Base-by-base conservation (phyloP, 2,329 filamentous ascomycete species). In the Claviceps africana region DNA sequence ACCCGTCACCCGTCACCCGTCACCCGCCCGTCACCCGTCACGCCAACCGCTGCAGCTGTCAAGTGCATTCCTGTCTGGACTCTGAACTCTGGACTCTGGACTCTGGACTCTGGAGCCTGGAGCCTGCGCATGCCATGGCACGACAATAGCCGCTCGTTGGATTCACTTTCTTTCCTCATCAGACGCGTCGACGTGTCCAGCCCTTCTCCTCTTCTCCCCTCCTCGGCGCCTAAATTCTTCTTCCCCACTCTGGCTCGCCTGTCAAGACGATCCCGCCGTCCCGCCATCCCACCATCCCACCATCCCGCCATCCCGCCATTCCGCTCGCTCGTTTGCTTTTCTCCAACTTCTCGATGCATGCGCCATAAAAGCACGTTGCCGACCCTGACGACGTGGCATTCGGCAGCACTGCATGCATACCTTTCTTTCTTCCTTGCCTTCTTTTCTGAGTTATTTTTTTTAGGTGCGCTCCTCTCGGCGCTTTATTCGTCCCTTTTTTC, bases 11-110 rank as follows among this genome's bases (percentile, higher is more conserved):
- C 33, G 33, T 7, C 13, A 11, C 31, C 10, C 10, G 10, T 33
- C 8, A 11, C 31, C 31, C 31, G 10, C 10, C 31, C 3, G 10
- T 11, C 31, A 33, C 10, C 31, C 7, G 33, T 15, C 33, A 15
- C 33, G 13, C 33, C 33, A 35, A 11, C 33, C 33, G 33, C 33
- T 11, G 2, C 4, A 40, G 37, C 17, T 40, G 33, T 19, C 15
- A 25, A 25, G 9, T 51, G 40, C 52, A 51, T 51, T 54, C 49
- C 52, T 39, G 30, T 40, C 17, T 21, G 21, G 17, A 46, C 52
- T 25, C 5, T n/a, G n/a, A n/a, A n/a, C n/a, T n/a, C n/a, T n/a
- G n/a, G n/a, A n/a, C n/a, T n/a, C n/a, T n/a, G n/a, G n/a, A n/a
- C n/a, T n/a, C n/a, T n/a, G n/a, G n/a, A n/a, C n/a, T n/a, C n/a